phyloP scores from a whole-genome alignment of 768 basidiomycete genomes.

The Clitopilus hobsonii region DNA sequence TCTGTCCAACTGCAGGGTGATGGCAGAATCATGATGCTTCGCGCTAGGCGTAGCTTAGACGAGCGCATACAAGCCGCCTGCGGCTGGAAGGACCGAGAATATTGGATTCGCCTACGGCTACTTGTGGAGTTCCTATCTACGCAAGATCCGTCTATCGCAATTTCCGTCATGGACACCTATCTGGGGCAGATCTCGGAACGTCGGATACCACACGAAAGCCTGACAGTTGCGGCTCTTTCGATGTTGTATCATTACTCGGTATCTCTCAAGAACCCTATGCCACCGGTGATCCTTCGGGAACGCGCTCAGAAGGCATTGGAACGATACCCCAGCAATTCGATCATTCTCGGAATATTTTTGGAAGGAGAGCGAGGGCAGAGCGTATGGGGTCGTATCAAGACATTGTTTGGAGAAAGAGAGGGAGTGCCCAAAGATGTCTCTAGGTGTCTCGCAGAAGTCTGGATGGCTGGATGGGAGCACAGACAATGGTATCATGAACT shows the following conservation, averaged over 20 bases:
- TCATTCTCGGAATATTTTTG: conserved; percentile 68
- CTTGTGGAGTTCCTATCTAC: conserved; percentile 59
- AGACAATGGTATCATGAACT: conserved; percentile 66
- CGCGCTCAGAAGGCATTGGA: conserved; percentile 50
- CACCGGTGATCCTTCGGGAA: conserved; percentile 54
- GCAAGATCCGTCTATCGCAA: conserved; percentile 32
- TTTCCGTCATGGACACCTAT: conserved; percentile 35
- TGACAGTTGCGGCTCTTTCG: conserved; percentile 49
- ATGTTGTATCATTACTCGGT: conserved; percentile 59
- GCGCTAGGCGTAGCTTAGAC: conserved; percentile 61
- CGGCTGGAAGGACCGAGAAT: conserved; percentile 54
- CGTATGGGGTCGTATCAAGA: conserved; percentile 69
- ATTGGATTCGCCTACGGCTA: conserved; percentile 62
- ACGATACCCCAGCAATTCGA: conserved; percentile 64
- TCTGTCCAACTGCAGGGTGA: conserved; percentile 50
- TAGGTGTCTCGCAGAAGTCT: conserved; percentile 63
- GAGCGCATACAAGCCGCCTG: conserved; percentile 30
- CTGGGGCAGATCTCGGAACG: conserved; percentile 18
- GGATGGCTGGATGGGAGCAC: conserved; percentile 77
- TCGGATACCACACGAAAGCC: conserved; percentile 41
- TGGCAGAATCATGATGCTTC: conserved; percentile 50
- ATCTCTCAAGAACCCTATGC: conserved; percentile 50
- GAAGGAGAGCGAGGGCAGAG: conserved; percentile 76
- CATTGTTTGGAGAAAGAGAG: conserved; percentile 46
- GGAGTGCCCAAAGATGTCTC: conserved; percentile 49